Percentiles rank a stretch among this genome's conserved stretches.
Evolutionary conservation across 805 yeast genomes (phyloP).

Genomic region (Ogataea thermomethanolica): DNA sequence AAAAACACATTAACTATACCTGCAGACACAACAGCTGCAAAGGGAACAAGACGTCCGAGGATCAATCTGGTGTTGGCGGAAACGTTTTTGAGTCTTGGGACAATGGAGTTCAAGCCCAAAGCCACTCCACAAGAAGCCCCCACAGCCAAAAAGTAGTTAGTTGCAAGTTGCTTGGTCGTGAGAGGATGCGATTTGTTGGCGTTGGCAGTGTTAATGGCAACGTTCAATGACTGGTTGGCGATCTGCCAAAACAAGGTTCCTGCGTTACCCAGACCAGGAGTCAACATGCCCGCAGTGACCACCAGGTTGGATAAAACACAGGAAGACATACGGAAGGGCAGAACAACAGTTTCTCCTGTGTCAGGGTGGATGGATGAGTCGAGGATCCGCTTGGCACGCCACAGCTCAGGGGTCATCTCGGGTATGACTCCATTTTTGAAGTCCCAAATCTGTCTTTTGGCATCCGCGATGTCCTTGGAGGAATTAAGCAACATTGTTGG

Average conservation of each 20-base stretch:
- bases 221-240: conserved; percentile 94
- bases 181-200: conserved; percentile 94
- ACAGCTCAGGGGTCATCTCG: conserved; percentile 72
- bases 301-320: conserved; percentile 91
- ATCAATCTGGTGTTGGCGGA: conserved; percentile 66
- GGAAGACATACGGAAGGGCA: conserved; percentile 97
- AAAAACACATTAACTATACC: conserved; percentile 94
- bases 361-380: conserved; percentile 97
- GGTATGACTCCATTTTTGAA: conserved; percentile 66
- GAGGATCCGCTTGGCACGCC: conserved; percentile 83
- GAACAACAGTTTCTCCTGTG: conserved; percentile 85
- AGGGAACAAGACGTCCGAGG: conserved; percentile 87
- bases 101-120: conserved; percentile 82
- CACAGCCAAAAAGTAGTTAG: conserved; percentile 85
- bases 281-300: conserved; percentile 96
- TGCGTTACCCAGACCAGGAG: conserved; percentile 83
- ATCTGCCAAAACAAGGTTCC: conserved; percentile 98
- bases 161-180: conserved; percentile 68
- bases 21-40: conserved; percentile 97
- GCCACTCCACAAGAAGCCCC: conserved; percentile 95
- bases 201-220: conserved; percentile 94
- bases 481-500: conserved; percentile 86
- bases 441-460: conserved; percentile 64
- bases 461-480: conserved; percentile 53
- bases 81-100: conserved; percentile 77